These are phyloP conservation scores for Gossypium turneri DNA, from an alignment of 345 rosid species.

Conservation along the genomic window DNA sequence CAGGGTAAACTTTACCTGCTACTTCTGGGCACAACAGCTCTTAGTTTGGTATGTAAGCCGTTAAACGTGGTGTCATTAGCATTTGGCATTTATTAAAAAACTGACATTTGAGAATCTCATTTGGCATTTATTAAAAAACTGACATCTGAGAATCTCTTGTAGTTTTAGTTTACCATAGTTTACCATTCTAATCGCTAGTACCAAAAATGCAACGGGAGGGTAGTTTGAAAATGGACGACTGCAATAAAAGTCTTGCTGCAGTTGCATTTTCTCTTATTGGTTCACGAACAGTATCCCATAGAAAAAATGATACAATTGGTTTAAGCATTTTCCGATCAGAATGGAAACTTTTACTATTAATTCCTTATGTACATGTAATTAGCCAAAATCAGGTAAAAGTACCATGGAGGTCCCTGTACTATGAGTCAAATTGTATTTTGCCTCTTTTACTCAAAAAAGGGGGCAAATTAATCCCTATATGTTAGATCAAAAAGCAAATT, in stretches of 20 bases:
- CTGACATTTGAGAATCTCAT: neutral
- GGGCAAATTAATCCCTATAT: too few species aligned
- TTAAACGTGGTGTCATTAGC: neutral
- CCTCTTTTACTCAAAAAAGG: too few species aligned
- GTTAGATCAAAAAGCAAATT: too few species aligned
- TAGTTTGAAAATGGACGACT: neutral
- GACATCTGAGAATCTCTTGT: neutral
- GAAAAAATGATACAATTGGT: neutral
- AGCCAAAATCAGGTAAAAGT: too few species aligned
- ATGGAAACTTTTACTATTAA: neutral
- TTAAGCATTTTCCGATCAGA: neutral
- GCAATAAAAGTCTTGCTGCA: neutral
- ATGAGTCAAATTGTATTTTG: too few species aligned
- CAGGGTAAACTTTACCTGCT: slow-evolving; percentile 88
- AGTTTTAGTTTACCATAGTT: neutral
- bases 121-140: neutral
- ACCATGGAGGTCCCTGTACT: too few species aligned
- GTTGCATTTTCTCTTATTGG: neutral
- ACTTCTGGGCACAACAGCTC: slow-evolving; percentile 95
- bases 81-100: neutral
- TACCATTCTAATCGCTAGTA: neutral
- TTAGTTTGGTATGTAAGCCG: slow-evolving; percentile 46
- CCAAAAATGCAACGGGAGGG: neutral
- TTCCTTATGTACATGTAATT: too few species aligned
- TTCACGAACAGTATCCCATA: neutral